Percentiles rank a stretch among this genome's conserved stretches.
These are phyloP conservation scores for Diaporthe humulicola DNA, from an alignment of 2,329 filamentous ascomycete genomes.

Conservation along the genomic window DNA sequence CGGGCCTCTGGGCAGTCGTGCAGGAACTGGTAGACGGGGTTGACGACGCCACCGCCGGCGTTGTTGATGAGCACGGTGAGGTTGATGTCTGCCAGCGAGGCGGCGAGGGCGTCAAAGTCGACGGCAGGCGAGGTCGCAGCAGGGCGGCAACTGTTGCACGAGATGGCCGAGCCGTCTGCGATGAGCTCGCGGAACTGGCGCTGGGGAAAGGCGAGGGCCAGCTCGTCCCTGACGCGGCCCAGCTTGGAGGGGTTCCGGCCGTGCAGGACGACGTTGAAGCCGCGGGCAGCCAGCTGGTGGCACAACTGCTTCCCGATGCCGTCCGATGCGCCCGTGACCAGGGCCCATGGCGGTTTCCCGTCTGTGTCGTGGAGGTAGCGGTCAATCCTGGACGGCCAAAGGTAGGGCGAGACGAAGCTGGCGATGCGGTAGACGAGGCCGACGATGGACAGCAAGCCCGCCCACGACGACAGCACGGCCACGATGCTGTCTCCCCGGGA, in stretches of 20 bases:
- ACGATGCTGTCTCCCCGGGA: conserved; percentile 16
- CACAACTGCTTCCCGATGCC: conserved; percentile 67
- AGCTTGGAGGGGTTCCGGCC: conserved; percentile 67
- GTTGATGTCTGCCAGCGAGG: conserved; percentile 51
- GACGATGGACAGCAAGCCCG: conserved; percentile 24
- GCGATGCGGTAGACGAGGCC: conserved; percentile 39
- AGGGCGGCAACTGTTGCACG: conserved; percentile 20
- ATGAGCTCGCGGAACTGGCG: conserved; percentile 56
- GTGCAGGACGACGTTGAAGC: conserved; percentile 70
- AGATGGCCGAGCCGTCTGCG: conserved; percentile 55
- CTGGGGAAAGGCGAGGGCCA: conserved; percentile 55
- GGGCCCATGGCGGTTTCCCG: conserved; percentile 54
- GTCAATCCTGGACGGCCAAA: conserved; percentile 41
- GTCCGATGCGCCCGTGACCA: conserved; percentile 67
- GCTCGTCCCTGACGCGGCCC: conserved; percentile 52
- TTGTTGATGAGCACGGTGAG: conserved; percentile 71
- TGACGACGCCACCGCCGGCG: conserved; percentile 57
- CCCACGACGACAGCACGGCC: neutral
- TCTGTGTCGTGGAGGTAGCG: conserved; percentile 43
- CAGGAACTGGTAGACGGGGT: conserved; percentile 52
- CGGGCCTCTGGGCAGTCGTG: conserved; percentile 51
- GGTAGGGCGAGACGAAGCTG: conserved; percentile 31
- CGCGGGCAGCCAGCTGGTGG: conserved; percentile 61
- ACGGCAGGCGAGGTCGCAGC: conserved; percentile 38
- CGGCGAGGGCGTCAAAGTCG: conserved; percentile 43